These are phyloP conservation scores for Aegilops sharonensis DNA, from an alignment of 176 grass and related monocot genomes.

Conservation along the genomic window DNA sequence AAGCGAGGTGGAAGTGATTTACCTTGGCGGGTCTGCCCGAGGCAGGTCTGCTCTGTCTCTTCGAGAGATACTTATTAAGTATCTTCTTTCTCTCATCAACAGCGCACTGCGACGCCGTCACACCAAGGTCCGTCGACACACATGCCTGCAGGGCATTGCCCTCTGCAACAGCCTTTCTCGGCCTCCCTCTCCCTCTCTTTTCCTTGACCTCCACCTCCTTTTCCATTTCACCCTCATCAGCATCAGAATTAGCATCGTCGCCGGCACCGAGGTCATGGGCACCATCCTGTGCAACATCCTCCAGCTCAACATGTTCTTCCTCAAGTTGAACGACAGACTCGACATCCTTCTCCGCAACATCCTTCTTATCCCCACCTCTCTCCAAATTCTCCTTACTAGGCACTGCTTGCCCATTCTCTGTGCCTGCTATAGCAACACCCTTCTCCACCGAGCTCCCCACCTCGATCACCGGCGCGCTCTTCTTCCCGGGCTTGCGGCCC, in stretches of 20 bases:
- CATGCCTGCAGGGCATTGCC: slow-evolving; percentile 30
- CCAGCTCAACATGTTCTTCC: not conserved
- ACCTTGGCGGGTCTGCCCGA: slow-evolving; percentile 59
- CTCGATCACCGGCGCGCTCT: slow-evolving; percentile 12
- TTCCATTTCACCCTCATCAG: slow-evolving; percentile 19
- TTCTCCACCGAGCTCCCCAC: slow-evolving; percentile 20
- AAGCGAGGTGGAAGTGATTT: slow-evolving; percentile 23
- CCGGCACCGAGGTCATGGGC: not conserved
- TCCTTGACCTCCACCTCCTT: slow-evolving; percentile 49
- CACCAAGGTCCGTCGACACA: slow-evolving; percentile 38
- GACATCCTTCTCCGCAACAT: slow-evolving; percentile 5
- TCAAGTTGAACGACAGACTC: slow-evolving; percentile 2
- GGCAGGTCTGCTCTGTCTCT: slow-evolving; percentile 55
- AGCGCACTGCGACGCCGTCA: slow-evolving; percentile 46
- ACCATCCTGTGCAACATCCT: not conserved
- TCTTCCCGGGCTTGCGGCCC: slow-evolving; percentile 18
- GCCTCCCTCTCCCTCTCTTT: slow-evolving; percentile 53
- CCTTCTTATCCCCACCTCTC: slow-evolving; percentile 32
- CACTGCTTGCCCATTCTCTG: not conserved
- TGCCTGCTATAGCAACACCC: not conserved
- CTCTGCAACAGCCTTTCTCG: slow-evolving; percentile 37
- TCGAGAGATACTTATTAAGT: slow-evolving; percentile 65
- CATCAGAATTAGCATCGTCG: not conserved
- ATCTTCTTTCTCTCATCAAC: slow-evolving; percentile 78
- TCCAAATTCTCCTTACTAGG: not conserved